Evolutionary conservation across 1,284 basidiomycete species (phyloP), one percentile per base, ranked within the genome.

Genomic region (Vanrija humicola): DNA sequence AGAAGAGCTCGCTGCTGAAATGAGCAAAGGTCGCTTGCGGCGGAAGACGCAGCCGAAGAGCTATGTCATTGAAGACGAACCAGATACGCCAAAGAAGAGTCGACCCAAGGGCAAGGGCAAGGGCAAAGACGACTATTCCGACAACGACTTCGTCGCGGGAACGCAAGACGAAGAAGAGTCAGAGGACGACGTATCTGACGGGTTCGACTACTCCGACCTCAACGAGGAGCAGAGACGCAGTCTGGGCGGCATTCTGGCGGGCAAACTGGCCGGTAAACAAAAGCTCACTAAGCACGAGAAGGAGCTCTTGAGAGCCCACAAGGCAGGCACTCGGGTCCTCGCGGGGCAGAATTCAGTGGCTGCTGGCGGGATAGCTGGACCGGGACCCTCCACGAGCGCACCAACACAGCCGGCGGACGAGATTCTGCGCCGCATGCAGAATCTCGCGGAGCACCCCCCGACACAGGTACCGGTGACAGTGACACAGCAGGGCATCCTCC

Each of bases 321-420:
- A 40, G 38, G 5, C 40, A 15, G 38, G 23, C 14, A 10, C 5
- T 10, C 25, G 7, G 12, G 21, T 23, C 21, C 25, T 19, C 38
- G 43, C 14, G 12, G 14, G 14, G 3, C 14, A 25, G 14, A 21
- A n/a, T 7, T 5, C 43, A 21, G 5, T 8, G 28, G 19, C 19
- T 18, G 21, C 53, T 6, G 38, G 18, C 10, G 53, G 47, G 21
- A 21, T 14, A n/a, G 52, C 53, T 38, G 60, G 60, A 8, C 56
- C 60, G 9, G 60, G 60, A 21, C 60, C 60, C 16, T 44, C 45
- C 25, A 46, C 54, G 18, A 9, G 19, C 10, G 45, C 28, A 19
- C 38, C n/a, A 47, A 10, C 14, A 12, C 12, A 12, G 12, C 2
- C 9, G 47, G 26, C 40, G 15, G 45, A 53, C 26, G 52, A 38